phyloP scores from a whole-genome alignment of 2,329 filamentous ascomycete species.

The Ceratocystis albifundus region DNA sequence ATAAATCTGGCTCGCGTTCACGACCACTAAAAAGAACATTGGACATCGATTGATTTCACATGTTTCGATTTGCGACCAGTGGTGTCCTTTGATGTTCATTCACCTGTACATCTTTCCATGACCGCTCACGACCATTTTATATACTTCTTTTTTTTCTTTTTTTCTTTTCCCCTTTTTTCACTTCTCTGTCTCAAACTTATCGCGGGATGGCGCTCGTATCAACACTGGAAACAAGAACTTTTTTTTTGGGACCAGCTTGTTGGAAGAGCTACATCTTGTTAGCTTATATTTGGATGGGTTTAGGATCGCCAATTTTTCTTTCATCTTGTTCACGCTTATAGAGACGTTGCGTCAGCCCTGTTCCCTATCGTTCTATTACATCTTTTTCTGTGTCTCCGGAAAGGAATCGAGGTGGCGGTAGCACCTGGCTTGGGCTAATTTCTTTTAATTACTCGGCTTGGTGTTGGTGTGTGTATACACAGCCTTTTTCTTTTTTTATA shows the following conservation, averaged over 20 bases:
- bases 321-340: slow-evolving; percentile 8
- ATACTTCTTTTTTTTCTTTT: slow-evolving; percentile 12
- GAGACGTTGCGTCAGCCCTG: not conserved
- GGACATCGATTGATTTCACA: not conserved
- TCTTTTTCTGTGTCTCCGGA: not conserved
- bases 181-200: not conserved
- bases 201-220: not conserved
- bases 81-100: slow-evolving; percentile 7
- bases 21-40: slow-evolving; percentile 1
- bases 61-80: not conserved
- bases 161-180: no score
- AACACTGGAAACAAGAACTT: not conserved
- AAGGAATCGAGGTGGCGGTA: not conserved
- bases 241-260: not conserved
- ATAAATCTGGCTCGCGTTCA: slow-evolving; percentile 25
- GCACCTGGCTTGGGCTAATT: not conserved
- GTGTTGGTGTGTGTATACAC: not conserved
- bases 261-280: not conserved
- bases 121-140: slow-evolving; percentile 14
- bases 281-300: slow-evolving; percentile 2
- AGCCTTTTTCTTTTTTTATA: not conserved
- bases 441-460: not conserved
- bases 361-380: no score
- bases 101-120: slow-evolving; percentile 12
- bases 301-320: slow-evolving; percentile 9